Conservation (phyloP, 768 basidiomycete species). For the Chalciporus piperatus region DNA sequence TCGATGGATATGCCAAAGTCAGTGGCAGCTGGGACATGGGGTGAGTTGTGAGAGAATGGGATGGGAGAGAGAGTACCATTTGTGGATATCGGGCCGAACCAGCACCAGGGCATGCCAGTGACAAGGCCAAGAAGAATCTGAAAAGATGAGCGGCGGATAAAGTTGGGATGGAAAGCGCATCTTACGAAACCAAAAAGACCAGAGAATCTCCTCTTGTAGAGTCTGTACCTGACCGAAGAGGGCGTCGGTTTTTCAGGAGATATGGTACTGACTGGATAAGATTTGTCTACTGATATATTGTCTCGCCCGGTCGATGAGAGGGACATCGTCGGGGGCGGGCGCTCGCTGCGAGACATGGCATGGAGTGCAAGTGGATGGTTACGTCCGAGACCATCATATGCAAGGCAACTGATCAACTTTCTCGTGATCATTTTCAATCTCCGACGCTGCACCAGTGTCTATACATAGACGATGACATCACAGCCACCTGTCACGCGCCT, state of each 20-base stretch:
- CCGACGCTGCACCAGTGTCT: no score
- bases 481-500: neutral
- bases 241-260: neutral
- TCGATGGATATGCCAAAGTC: conserved; percentile 67
- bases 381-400: no score
- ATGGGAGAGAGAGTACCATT: conserved; percentile 41
- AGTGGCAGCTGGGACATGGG: conserved; percentile 41
- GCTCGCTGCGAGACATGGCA: neutral
- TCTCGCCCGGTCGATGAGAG: neutral
- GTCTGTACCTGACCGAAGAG: conserved; percentile 39
- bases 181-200: conserved; percentile 61
- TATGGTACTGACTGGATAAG: neutral
- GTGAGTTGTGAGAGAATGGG: neutral
- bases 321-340: neutral
- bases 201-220: conserved; percentile 69
- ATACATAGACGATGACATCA: no score
- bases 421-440: no score
- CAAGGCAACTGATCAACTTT: no score
- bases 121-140: conserved; percentile 64
- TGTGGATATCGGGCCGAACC: conserved; percentile 84
- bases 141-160: neutral
- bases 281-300: neutral
- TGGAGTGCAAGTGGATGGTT: neutral
- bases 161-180: neutral
- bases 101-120: conserved; percentile 67